Percentiles rank a stretch among this genome's conserved stretches.
phyloP scores from a whole-genome alignment of 2,329 filamentous ascomycete species.

The Scleromitrula shiraiana region DNA sequence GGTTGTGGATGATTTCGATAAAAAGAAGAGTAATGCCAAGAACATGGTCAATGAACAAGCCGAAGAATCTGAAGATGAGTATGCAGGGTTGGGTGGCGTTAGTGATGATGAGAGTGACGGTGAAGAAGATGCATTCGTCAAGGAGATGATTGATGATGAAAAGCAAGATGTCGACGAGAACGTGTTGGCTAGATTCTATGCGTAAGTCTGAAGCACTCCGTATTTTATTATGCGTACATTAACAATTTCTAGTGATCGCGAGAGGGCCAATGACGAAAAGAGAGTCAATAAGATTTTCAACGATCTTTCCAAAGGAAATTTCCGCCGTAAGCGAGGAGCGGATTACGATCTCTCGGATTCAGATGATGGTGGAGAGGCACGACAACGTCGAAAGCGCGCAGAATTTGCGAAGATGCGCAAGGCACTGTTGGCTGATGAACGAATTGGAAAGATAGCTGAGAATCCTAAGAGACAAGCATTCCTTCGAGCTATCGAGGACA shows the following conservation, averaged over 20 bases:
- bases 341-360: constrained; percentile 84
- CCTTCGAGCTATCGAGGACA: constrained; percentile 80
- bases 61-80: constrained; percentile 97
- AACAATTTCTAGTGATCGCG: constrained; percentile 53
- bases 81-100: constrained; percentile 82
- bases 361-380: constrained; percentile 75
- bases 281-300: constrained; percentile 86
- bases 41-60: constrained; percentile 88
- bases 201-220: constrained; percentile 51
- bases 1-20: constrained; percentile 56
- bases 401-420: constrained; percentile 91
- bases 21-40: constrained; percentile 79
- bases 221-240: constrained; percentile 8
- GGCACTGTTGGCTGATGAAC: constrained; percentile 79
- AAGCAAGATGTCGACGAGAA: constrained; percentile 71
- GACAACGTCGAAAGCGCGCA: constrained; percentile 70
- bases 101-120: constrained; percentile 81
- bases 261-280: constrained; percentile 74
- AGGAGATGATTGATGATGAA: constrained; percentile 86
- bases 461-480: constrained; percentile 88
- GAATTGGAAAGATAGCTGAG: constrained; percentile 81
- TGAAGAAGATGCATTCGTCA: constrained; percentile 63
- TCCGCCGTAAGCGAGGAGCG: constrained; percentile 73
- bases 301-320: constrained; percentile 81
- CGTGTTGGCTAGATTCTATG: constrained; percentile 77